A percentile compares a stretch with the other conserved stretches of the same genome.
Evolutionary conservation across 2,329 filamentous ascomycete species (phyloP).

Genomic region (Graphilbum ipis-grandicollis): DNA sequence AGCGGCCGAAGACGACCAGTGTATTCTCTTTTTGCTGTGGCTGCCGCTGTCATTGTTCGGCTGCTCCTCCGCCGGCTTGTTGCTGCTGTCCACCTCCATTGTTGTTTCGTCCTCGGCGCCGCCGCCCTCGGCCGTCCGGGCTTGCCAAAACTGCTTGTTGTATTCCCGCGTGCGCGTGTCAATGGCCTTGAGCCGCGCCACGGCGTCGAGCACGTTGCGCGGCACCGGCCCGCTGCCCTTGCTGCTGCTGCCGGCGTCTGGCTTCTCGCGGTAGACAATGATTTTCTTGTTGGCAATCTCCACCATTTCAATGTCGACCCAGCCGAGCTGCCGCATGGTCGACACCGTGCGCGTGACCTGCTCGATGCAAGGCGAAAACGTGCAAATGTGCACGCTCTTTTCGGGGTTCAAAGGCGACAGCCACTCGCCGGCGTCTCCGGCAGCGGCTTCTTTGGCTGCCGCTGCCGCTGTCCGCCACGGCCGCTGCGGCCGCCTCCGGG

Average conservation of each 20-base stretch:
- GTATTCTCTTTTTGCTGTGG: not conserved
- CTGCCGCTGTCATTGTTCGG: slow-evolving; percentile 14
- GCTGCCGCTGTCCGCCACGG: slow-evolving; percentile 6
- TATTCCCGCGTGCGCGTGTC: slow-evolving; percentile 52
- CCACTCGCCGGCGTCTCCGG: slow-evolving; percentile 17
- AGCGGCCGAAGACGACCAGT: too few relatives aligned
- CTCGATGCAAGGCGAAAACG: slow-evolving; percentile 93
- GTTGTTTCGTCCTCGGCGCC: slow-evolving; percentile 1
- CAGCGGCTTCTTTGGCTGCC: slow-evolving; percentile 5
- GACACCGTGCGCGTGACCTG: slow-evolving; percentile 81
- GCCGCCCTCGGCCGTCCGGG: not conserved
- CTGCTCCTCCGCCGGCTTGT: slow-evolving; percentile 19
- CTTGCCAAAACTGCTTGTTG: slow-evolving; percentile 13
- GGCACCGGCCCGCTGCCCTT: slow-evolving; percentile 49
- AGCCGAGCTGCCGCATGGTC: slow-evolving; percentile 61
- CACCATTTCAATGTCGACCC: slow-evolving; percentile 87
- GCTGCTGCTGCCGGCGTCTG: slow-evolving; percentile 45
- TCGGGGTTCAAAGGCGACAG: slow-evolving; percentile 51
- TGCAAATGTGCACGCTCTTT: slow-evolving; percentile 66
- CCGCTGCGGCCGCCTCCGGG: slow-evolving; percentile 24
- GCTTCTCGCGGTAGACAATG: slow-evolving; percentile 65
- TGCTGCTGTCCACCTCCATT: slow-evolving; percentile 10
- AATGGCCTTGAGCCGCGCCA: slow-evolving; percentile 54
- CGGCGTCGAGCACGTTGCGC: slow-evolving; percentile 62
- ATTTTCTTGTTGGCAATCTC: slow-evolving; percentile 68